Evolutionary conservation across 768 basidiomycete genomes (phyloP).

Genomic region (Lactarius sp.): DNA sequence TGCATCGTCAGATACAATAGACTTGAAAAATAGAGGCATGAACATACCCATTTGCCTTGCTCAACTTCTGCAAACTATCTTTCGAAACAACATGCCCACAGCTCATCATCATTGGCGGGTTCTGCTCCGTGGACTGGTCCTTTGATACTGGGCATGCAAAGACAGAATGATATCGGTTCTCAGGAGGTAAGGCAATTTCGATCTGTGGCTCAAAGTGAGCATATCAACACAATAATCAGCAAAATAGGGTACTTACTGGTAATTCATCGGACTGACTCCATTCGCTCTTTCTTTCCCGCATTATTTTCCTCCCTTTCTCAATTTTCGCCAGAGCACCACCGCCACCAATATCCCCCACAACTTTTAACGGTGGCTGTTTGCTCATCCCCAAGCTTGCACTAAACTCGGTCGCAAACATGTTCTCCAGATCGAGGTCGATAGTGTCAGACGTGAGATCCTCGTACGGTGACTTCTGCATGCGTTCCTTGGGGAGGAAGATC

Average conservation of each 20-base stretch:
- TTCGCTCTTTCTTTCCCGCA: constrained; percentile 89
- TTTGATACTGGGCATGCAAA: constrained; percentile 98
- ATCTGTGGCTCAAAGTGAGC: constrained; percentile 49
- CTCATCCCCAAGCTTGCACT: constrained; percentile 87
- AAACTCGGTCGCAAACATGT: constrained; percentile 84
- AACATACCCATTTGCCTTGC: constrained; percentile 68
- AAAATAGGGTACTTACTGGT: constrained; percentile 50
- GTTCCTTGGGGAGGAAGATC: constrained; percentile 62
- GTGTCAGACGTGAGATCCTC: constrained; percentile 66
- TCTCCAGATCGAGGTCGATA: constrained; percentile 72
- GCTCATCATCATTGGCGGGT: constrained; percentile 96
- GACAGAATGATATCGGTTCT: constrained; percentile 92
- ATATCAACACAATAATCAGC: constrained; percentile 22
- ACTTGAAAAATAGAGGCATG: constrained; percentile 5
- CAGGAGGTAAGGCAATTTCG: constrained; percentile 82
- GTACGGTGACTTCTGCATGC: constrained; percentile 67
- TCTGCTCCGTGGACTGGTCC: constrained; percentile 88
- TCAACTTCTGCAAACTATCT: constrained; percentile 85
- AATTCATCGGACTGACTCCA: constrained; percentile 88
- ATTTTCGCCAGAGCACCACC: constrained; percentile 88
- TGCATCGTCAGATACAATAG: constrained; percentile 74
- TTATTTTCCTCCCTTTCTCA: constrained; percentile 89
- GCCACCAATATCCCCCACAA: constrained; percentile 90
- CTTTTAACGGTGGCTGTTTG: constrained; percentile 78
- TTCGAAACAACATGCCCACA: constrained; percentile 95